These are phyloP conservation scores for Tilletia walkeri DNA, from an alignment of 1,284 basidiomycete species.

Conservation along the genomic window DNA sequence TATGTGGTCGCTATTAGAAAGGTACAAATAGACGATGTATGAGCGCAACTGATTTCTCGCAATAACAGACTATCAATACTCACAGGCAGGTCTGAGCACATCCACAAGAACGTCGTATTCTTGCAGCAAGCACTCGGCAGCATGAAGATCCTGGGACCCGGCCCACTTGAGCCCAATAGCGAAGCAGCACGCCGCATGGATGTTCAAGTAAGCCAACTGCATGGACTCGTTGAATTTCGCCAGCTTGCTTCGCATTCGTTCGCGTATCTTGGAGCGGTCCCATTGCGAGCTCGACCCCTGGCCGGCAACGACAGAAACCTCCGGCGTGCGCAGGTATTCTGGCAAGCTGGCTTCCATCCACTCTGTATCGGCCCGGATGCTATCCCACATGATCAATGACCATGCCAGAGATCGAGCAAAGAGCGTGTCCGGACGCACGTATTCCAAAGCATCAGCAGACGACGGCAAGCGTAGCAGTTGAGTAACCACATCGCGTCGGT, in stretches of 20 bases:
- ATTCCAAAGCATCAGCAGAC: conserved; percentile 73
- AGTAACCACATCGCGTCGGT: conserved; percentile 64
- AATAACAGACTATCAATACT: conserved; percentile 18
- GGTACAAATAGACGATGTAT: neutral
- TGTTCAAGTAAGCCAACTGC: conserved; percentile 45
- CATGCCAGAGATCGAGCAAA: conserved; percentile 76
- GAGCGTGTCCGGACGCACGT: conserved; percentile 82
- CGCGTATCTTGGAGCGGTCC: conserved; percentile 56
- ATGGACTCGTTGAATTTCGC: conserved; percentile 25
- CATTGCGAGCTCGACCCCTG: conserved; percentile 56
- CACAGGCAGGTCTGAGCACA: neutral
- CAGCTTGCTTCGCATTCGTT: conserved; percentile 63
- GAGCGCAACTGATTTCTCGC: neutral
- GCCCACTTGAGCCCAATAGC: conserved; percentile 89
- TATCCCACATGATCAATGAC: conserved; percentile 83
- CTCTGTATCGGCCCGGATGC: conserved; percentile 68
- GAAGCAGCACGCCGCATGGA: conserved; percentile 77
- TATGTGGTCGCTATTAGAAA: conserved; percentile 22
- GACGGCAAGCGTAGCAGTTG: conserved; percentile 73
- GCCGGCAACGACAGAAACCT: conserved; percentile 43
- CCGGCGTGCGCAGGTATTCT: conserved; percentile 63
- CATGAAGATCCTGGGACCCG: conserved; percentile 65
- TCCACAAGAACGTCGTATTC: conserved; percentile 60
- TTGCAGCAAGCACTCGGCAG: conserved; percentile 75
- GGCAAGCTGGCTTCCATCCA: conserved; percentile 82